Evolutionary conservation across 2,329 filamentous ascomycete genomes (phyloP).

Genomic region (Aspergillus carbonarius): DNA sequence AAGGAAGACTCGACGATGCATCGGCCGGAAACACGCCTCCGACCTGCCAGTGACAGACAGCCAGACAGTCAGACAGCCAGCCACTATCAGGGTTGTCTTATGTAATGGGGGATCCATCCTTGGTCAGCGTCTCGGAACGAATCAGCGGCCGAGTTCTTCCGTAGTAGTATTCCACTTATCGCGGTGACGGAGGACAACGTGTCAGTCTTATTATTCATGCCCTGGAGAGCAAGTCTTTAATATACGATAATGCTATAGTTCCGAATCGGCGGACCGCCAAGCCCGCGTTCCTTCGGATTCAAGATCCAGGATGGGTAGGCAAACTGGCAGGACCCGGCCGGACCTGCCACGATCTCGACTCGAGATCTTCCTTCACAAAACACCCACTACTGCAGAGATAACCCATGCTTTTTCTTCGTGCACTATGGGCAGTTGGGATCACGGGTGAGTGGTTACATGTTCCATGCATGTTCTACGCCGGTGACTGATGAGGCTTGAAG

Average conservation of each 20-base stretch:
- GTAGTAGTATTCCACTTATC: background rate
- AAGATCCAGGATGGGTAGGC: background rate
- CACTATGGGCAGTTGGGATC: background rate
- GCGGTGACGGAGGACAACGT: background rate
- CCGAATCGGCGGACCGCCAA: background rate
- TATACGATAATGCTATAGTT: background rate
- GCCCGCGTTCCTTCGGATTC: background rate
- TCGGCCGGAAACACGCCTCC: too few species aligned
- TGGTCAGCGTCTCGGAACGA: background rate
- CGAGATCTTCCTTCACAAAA: background rate
- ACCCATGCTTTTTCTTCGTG: background rate
- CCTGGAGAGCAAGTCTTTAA: background rate
- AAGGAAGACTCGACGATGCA: too few species aligned
- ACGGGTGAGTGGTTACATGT: conserved; percentile 25
- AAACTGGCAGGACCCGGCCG: background rate
- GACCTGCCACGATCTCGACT: background rate
- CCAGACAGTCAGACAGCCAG: background rate
- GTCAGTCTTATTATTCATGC: conserved; percentile 1
- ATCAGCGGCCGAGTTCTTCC: background rate
- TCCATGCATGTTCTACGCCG: conserved; percentile 41
- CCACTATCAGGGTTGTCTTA: background rate
- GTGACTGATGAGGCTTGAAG: background rate
- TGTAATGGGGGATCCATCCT: background rate
- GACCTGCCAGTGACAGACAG: background rate
- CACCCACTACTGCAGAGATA: background rate